These are phyloP conservation scores for Aspergillus pseudoviridinutans DNA, from an alignment of 2,329 filamentous ascomycete species.

Conservation along the genomic window DNA sequence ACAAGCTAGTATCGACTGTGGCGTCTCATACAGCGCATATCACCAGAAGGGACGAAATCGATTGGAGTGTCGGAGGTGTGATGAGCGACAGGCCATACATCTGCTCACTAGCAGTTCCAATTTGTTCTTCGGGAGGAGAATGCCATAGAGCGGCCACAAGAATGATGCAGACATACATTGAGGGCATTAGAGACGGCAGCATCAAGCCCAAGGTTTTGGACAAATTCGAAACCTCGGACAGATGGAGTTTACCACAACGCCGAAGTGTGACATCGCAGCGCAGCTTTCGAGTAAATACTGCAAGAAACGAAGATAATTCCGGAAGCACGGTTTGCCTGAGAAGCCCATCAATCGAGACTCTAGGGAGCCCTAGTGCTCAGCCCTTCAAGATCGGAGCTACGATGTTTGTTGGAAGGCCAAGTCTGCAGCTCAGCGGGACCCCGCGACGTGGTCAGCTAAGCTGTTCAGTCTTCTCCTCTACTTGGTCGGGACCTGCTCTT, in stretches of 20 bases:
- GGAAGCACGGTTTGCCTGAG: not conserved
- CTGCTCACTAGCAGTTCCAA: slow-evolving; percentile 6
- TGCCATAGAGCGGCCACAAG: slow-evolving; percentile 1
- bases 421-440: slow-evolving; percentile 4
- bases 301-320: not conserved
- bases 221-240: not conserved
- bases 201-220: not conserved
- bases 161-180: slow-evolving; percentile 4
- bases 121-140: slow-evolving; percentile 1
- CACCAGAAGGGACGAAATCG: not conserved
- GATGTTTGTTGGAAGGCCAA: slow-evolving; percentile 16
- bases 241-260: not conserved
- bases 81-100: slow-evolving; percentile 7
- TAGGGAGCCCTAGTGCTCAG: not conserved
- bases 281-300: not conserved
- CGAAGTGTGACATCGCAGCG: not conserved
- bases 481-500: slow-evolving; percentile 12
- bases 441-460: slow-evolving; percentile 9
- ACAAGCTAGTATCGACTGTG: slow-evolving; percentile 5
- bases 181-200: not conserved
- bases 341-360: not conserved
- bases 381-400: slow-evolving; percentile 8
- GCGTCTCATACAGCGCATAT: slow-evolving; percentile 7
- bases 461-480: slow-evolving; percentile 16
- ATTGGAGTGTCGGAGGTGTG: slow-evolving; percentile 7